These are phyloP conservation scores for Physcomitrium patens DNA, from an alignment of 225 moss, liverwort and hornwort genomes.

Conservation along the genomic window DNA sequence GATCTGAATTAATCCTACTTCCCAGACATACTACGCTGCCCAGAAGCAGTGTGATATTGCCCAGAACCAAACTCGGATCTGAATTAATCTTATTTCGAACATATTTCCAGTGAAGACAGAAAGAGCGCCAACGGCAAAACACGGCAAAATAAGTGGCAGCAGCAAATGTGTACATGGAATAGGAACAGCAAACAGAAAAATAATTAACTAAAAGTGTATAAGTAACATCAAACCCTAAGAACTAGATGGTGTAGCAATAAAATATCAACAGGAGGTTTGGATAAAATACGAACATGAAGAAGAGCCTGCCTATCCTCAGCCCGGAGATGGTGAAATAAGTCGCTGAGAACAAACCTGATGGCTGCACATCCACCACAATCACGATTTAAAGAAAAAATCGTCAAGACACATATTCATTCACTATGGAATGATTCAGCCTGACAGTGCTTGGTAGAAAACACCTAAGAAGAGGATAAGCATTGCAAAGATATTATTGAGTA, in stretches of 20 bases:
- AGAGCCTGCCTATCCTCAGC: slow-evolving; percentile 95
- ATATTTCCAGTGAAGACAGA: slow-evolving; percentile 1
- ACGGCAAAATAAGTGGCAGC: neutral
- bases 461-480: neutral
- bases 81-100: neutral
- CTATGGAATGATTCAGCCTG: neutral
- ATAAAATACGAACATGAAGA: slow-evolving; percentile 69
- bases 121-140: neutral
- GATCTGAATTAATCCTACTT: neutral
- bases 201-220: neutral
- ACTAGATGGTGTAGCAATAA: neutral
- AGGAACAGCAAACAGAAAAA: too few relatives aligned
- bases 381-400: neutral
- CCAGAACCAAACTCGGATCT: slow-evolving; percentile 5
- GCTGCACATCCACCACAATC: slow-evolving; percentile 53
- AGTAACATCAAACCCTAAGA: neutral
- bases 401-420: slow-evolving; percentile 8
- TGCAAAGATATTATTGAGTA: neutral
- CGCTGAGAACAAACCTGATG: slow-evolving; percentile 93
- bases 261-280: neutral
- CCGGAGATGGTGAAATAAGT: slow-evolving; percentile 90
- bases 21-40: too few relatives aligned
- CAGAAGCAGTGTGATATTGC: too few relatives aligned
- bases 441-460: neutral
- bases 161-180: neutral